phyloP scores from a whole-genome alignment of 2,329 filamentous ascomycete species.

The Seiridium unicorne region DNA sequence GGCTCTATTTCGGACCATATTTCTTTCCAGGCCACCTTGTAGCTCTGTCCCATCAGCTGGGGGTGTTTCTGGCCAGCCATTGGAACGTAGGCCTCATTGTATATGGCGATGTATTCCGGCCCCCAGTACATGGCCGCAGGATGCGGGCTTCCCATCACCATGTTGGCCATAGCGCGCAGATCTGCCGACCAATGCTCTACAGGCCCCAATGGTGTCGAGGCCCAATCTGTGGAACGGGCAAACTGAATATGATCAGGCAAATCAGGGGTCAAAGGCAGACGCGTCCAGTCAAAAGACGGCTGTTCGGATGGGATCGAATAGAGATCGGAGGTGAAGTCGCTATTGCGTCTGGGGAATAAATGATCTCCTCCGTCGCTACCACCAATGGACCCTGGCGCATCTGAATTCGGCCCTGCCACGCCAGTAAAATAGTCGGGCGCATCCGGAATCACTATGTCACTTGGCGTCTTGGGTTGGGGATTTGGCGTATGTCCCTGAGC shows the following conservation, averaged over 20 bases:
- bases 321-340: slow-evolving; percentile 19
- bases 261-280: slow-evolving; percentile 60
- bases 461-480: slow-evolving; percentile 29
- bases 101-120: slow-evolving; percentile 64
- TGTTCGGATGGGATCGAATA: slow-evolving; percentile 25
- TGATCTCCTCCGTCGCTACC: slow-evolving; percentile 21
- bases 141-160: slow-evolving; percentile 78
- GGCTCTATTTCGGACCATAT: slow-evolving; percentile 72
- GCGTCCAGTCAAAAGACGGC: slow-evolving; percentile 79
- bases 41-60: slow-evolving; percentile 69
- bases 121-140: slow-evolving; percentile 81
- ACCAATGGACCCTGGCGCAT: slow-evolving; percentile 13
- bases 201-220: slow-evolving; percentile 68
- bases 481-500: slow-evolving; percentile 34
- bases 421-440: slow-evolving; percentile 27
- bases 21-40: slow-evolving; percentile 68
- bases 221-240: slow-evolving; percentile 71
- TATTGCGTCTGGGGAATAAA: slow-evolving; percentile 15
- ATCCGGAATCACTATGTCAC: slow-evolving; percentile 26
- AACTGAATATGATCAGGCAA: slow-evolving; percentile 73
- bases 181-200: slow-evolving; percentile 73
- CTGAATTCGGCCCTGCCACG: slow-evolving; percentile 17
- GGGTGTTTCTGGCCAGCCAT: slow-evolving; percentile 79
- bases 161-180: slow-evolving; percentile 74
- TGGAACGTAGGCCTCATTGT: slow-evolving; percentile 70